phyloP scores from a whole-genome alignment of 2,329 filamentous ascomycete genomes.

The Bisporella sp. region DNA sequence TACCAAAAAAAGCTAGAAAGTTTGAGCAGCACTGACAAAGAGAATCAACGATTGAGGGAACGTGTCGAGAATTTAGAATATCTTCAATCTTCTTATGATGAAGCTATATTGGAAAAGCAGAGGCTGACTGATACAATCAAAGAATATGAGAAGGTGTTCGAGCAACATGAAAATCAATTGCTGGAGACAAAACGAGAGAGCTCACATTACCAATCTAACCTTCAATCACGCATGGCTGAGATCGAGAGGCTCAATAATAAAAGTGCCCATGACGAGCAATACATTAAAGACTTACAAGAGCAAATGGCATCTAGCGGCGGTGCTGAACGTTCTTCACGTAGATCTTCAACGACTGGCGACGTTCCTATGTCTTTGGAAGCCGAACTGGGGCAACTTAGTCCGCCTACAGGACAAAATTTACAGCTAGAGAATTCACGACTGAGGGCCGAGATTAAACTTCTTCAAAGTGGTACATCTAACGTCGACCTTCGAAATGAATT shows the following conservation, averaged over 20 bases:
- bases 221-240: slow-evolving; percentile 21
- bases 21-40: slow-evolving; percentile 46
- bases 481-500: slow-evolving; percentile 48
- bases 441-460: slow-evolving; percentile 53
- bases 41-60: slow-evolving; percentile 47
- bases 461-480: slow-evolving; percentile 49
- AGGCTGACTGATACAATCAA: slow-evolving; percentile 29
- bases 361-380: slow-evolving; percentile 46
- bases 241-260: slow-evolving; percentile 29
- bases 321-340: slow-evolving; percentile 8
- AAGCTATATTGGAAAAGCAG: slow-evolving; percentile 21
- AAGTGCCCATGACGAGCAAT: slow-evolving; percentile 37
- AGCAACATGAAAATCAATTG: slow-evolving; percentile 27
- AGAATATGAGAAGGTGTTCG: slow-evolving; percentile 31
- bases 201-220: slow-evolving; percentile 39
- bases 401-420: slow-evolving; percentile 34
- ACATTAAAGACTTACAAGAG: slow-evolving; percentile 49
- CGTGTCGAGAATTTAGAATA: slow-evolving; percentile 47
- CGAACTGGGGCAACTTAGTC: slow-evolving; percentile 41
- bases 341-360: slow-evolving; percentile 10
- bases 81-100: slow-evolving; percentile 32
- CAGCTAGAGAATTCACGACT: slow-evolving; percentile 49
- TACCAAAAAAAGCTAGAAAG: slow-evolving; percentile 57
- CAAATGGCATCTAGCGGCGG: slow-evolving; percentile 29
- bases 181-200: slow-evolving; percentile 33